Conservation (phyloP, 352 stramenopile genomes). For the Pythium phragmiticola region DNA sequence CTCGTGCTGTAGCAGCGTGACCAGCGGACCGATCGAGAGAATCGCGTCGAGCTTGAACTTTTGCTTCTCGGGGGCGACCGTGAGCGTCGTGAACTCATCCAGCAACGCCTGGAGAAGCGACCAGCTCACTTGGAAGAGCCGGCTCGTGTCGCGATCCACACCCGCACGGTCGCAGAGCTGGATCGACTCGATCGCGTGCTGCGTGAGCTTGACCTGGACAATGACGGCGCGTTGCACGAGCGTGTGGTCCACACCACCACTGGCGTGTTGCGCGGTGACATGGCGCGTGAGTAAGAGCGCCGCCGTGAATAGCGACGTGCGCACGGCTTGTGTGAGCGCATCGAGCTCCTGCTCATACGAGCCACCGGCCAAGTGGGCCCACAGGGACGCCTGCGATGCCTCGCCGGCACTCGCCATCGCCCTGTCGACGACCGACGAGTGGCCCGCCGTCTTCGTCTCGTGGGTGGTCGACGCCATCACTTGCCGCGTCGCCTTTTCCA, state of each 20-base stretch:
- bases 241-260: constrained; percentile 11
- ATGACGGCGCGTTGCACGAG: constrained; percentile 24
- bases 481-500: constrained; percentile 29
- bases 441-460: not conserved
- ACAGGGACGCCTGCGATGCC: constrained; percentile 23
- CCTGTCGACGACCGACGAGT: constrained; percentile 9
- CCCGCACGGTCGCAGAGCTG: constrained; percentile 33
- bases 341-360: constrained; percentile 33
- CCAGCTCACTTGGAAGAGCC: constrained; percentile 66
- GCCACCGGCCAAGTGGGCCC: constrained; percentile 28
- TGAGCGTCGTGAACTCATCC: constrained; percentile 40
- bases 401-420: constrained; percentile 1
- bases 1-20: constrained; percentile 52
- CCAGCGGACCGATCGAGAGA: constrained; percentile 42
- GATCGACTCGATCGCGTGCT: constrained; percentile 54
- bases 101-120: constrained; percentile 58
- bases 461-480: constrained; percentile 26
- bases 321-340: constrained; percentile 30
- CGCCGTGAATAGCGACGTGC: constrained; percentile 47
- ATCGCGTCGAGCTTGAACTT: constrained; percentile 39
- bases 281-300: constrained; percentile 52
- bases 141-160: not conserved
- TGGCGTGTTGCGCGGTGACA: constrained; percentile 20
- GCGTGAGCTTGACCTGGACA: constrained; percentile 51
- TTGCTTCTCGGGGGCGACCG: constrained; percentile 25